Conservation (phyloP, 2,329 filamentous ascomycete genomes). For the Aschersonia sp. region DNA sequence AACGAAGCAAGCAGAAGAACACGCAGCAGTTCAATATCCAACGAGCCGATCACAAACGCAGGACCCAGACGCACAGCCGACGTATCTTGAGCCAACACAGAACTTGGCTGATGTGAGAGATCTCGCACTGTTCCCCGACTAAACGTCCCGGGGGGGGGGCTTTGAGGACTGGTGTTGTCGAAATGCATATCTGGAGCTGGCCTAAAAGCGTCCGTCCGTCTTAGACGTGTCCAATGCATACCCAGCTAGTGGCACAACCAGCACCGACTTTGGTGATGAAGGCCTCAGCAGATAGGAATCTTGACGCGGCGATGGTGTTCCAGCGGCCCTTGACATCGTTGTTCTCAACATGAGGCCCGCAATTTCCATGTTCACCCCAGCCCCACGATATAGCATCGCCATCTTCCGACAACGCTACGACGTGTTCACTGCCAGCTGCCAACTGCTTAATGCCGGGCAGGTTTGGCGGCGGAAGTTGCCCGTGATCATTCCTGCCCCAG, state of each 20-base stretch:
- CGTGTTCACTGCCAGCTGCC: constrained; percentile 84
- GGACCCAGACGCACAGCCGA: constrained; percentile 12
- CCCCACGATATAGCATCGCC: constrained; percentile 73
- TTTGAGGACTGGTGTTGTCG: background rate
- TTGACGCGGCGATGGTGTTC: constrained; percentile 49
- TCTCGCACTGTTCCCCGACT: constrained; percentile 27
- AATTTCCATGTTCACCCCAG: constrained; percentile 97
- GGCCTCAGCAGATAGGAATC: constrained; percentile 33
- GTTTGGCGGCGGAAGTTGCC: constrained; percentile 54
- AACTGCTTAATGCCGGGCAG: constrained; percentile 47
- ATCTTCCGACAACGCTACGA: constrained; percentile 52
- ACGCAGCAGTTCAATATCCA: constrained; percentile 6
- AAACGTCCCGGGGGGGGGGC: background rate
- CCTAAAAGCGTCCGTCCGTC: background rate
- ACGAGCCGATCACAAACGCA: constrained; percentile 6
- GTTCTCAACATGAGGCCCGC: constrained; percentile 51
- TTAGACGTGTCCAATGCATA: constrained; percentile 29
- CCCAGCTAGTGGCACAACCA: constrained; percentile 86
- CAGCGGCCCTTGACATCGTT: constrained; percentile 56
- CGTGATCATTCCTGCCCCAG: constrained; percentile 80
- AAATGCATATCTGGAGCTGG: background rate
- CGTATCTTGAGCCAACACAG: constrained; percentile 55
- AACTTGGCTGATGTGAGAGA: constrained; percentile 51
- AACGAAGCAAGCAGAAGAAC: constrained; percentile 22
- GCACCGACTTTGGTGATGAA: constrained; percentile 53